These are phyloP conservation scores for Luffa acutangula DNA, from an alignment of 306 rosid genomes.

Conservation along the genomic window DNA sequence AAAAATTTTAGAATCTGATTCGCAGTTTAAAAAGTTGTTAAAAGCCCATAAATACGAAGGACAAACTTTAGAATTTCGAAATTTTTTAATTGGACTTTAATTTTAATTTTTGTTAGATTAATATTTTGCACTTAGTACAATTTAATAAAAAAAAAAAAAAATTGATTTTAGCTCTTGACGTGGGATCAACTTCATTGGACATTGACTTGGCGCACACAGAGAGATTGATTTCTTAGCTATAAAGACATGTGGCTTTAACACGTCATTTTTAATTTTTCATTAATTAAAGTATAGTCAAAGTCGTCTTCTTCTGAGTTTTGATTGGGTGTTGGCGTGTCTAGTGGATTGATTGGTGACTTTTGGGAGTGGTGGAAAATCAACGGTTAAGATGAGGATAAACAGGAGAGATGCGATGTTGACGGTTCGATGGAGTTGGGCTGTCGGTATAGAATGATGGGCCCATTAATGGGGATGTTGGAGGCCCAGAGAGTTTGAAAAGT, in stretches of 20 bases:
- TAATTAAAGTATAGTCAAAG: not conserved
- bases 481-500: not conserved
- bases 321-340: not conserved
- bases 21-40: not conserved
- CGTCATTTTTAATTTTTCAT: not conserved
- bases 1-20: not conserved
- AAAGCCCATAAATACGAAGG: not conserved
- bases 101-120: not conserved
- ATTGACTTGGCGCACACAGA: not conserved
- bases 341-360: not conserved
- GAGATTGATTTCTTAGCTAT: not conserved
- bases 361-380: not conserved
- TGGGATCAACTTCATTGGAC: slow-evolving; percentile 1
- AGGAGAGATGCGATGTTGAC: not conserved
- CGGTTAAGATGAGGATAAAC: not conserved
- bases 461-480: not conserved
- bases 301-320: not conserved
- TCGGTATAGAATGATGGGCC: not conserved
- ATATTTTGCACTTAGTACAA: not conserved
- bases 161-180: not conserved
- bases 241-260: not conserved
- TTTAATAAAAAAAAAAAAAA: not conserved
- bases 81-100: not conserved
- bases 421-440: not conserved
- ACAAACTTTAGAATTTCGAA: not conserved